Base-by-base conservation (phyloP, 257 asterid genomes). In the Jaltomata sinuosa region DNA sequence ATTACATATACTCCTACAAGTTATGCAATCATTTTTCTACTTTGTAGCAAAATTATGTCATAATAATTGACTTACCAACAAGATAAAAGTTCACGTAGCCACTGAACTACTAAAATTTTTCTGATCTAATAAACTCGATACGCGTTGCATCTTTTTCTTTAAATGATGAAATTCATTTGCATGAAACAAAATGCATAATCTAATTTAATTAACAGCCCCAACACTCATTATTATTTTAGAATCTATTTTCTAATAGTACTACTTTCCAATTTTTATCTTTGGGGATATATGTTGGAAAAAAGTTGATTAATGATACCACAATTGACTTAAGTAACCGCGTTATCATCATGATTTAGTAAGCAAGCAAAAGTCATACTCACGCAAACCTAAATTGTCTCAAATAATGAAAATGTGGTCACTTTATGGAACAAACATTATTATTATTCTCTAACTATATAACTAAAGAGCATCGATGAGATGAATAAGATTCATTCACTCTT, bases 311-410 rank as follows among this genome's bases (percentile, higher is more conserved):
- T 74, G 40, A 45, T 74, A 25, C 59, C 55, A 8, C 6, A 74
- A 14, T 74, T 74, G 81, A 74, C 81, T 74, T 15, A 18, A 74
- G 81, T 45, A 74, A 74, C 81, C 81, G 59, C 81, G 81, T 74
- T 25, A 72, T 72, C 34, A 68, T 68, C 34, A 68, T 68, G 49
- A 74, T 74, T 74, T 74, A 38, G n/a, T 74, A 74, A 25, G 36
- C 81, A 74, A 74, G 16, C 8, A 45, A 74, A 74, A 74, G 59
- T 45, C 81, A 6, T 74, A 31, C 32, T 45, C 40, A 74, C 81
- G 40, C 81, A 74, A 74, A 45, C 59, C 81, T 15, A 74, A 45
- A 45, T 25, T 45, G 81, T 74, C 40, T 74, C 81, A 25, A 74
- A 45, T 74, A 25, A 74, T 74, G 81, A 74, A 25, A 25, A 14